Evolutionary conservation across 2,329 filamentous ascomycete species (phyloP).

Genomic region (Sordariomycetes sp.): DNA sequence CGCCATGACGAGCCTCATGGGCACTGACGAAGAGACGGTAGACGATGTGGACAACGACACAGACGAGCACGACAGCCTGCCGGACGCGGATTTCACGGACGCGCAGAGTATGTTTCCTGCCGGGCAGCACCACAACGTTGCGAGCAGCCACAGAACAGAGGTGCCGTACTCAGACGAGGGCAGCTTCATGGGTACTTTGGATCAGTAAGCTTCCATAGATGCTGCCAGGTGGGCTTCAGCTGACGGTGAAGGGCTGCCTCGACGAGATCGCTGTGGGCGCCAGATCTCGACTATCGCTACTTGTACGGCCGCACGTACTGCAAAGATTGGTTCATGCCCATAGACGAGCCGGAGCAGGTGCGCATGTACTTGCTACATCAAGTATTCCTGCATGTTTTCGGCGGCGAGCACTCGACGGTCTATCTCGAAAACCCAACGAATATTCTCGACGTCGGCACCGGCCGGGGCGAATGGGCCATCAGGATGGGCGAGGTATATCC

Average conservation of each 20-base stretch:
- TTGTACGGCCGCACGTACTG: slow-evolving; percentile 57
- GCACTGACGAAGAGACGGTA: slow-evolving; percentile 19
- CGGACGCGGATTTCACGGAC: slow-evolving; percentile 24
- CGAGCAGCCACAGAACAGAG: slow-evolving; percentile 23
- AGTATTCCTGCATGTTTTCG: slow-evolving; percentile 45
- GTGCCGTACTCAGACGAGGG: slow-evolving; percentile 21
- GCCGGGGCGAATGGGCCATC: slow-evolving; percentile 42
- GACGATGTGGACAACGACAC: slow-evolving; percentile 2
- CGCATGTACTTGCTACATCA: slow-evolving; percentile 54
- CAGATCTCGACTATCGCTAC: slow-evolving; percentile 44
- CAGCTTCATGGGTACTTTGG: slow-evolving; percentile 10
- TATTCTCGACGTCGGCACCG: slow-evolving; percentile 50
- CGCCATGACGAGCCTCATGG: slow-evolving; percentile 26
- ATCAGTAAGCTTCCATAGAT: slow-evolving; percentile 25
- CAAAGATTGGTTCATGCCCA: slow-evolving; percentile 55
- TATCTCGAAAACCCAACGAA: slow-evolving; percentile 27
- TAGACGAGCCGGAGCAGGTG: slow-evolving; percentile 56
- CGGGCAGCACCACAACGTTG: slow-evolving; percentile 27
- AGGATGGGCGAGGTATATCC: slow-evolving; percentile 45
- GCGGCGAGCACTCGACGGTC: slow-evolving; percentile 33
- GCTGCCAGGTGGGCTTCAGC: slow-evolving; percentile 9
- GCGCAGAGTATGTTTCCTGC: slow-evolving; percentile 33
- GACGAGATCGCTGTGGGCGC: slow-evolving; percentile 38
- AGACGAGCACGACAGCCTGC: slow-evolving; percentile 14
- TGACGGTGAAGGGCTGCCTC: slow-evolving; percentile 24